Base-by-base conservation (phyloP, 2,329 filamentous ascomycete genomes). In the Venturia pyrina region DNA sequence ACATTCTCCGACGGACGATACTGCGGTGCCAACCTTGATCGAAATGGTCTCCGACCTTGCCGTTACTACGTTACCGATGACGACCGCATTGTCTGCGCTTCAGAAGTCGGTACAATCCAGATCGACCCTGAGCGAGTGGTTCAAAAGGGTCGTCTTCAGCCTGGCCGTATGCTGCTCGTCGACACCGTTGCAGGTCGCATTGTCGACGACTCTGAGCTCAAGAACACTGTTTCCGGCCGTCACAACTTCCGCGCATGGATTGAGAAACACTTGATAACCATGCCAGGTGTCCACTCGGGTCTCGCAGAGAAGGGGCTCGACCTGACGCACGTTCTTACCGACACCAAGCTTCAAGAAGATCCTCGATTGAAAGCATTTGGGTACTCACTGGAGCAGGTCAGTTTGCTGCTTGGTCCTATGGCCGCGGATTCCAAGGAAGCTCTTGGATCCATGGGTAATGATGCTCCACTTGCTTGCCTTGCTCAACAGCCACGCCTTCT, bases 51-150 rank as follows among this genome's bases (percentile, higher is more conserved):
- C 64, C 87, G 93, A 71, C 93, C 93, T 73, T 98, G 93, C 83
- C 88, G 93, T 79, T 98, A 93, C 85, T 98, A 98, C 76, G 88
- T 98, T 62, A 92, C 95, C 77, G 91, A 96, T 70, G 93, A 98
- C 75, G 93, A 98, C 77, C 89, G 93, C 72, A 97, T 98, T 74
- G 92, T 98, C 72, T 98, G 93, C 78, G 93, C 93, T 48, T 98
- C 93, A 15, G 93, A 98, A 78, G 93, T 98, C 68, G 93, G 93
- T 73, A 93, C 93, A 13, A 96, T 98, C 69, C 84, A 86, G 62
- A 90, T 98, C 68, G 93, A 97, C 70, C 92, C 93, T 2, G 92
- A 97, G 80, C 85, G 86, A 61, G 87, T 98, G 63, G 84, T 97
- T 48, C 90, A 96, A 75, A 98, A 98, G 81, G 93, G 93, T 40